phyloP scores from a whole-genome alignment of 306 rosid species.

The Prunus fruticosa region DNA sequence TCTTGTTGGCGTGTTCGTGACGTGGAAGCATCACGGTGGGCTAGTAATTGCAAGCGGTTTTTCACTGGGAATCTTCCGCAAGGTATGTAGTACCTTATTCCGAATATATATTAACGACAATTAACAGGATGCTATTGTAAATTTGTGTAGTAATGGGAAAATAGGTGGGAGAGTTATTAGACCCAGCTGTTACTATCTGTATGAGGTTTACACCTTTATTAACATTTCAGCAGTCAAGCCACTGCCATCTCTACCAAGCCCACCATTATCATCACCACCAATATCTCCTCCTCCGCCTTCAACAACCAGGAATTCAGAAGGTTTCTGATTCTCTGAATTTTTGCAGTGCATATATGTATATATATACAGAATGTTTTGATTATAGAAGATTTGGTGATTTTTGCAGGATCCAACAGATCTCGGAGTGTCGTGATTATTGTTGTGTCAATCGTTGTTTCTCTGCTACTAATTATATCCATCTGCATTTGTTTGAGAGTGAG shows the following conservation, averaged over 20 bases:
- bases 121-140: background rate
- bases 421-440: slow-evolving; percentile 9
- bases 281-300: background rate
- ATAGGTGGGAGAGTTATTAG: background rate
- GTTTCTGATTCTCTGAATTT: background rate
- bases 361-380: background rate
- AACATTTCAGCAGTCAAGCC: background rate
- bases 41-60: no score
- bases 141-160: background rate
- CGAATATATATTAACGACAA: no score
- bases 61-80: no score
- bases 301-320: background rate
- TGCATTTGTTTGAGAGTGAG: slow-evolving; percentile 19
- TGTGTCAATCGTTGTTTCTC: slow-evolving; percentile 21
- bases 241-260: background rate
- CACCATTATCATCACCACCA: background rate
- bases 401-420: slow-evolving; percentile 33
- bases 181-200: slow-evolving; percentile 13
- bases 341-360: background rate
- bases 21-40: no score
- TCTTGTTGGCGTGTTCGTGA: no score
- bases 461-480: slow-evolving; percentile 15
- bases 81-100: no score
- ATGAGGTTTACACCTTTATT: background rate
- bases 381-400: slow-evolving; percentile 1